phyloP scores from a whole-genome alignment of 2,329 filamentous ascomycete genomes.

The Dactylellina sp. region DNA sequence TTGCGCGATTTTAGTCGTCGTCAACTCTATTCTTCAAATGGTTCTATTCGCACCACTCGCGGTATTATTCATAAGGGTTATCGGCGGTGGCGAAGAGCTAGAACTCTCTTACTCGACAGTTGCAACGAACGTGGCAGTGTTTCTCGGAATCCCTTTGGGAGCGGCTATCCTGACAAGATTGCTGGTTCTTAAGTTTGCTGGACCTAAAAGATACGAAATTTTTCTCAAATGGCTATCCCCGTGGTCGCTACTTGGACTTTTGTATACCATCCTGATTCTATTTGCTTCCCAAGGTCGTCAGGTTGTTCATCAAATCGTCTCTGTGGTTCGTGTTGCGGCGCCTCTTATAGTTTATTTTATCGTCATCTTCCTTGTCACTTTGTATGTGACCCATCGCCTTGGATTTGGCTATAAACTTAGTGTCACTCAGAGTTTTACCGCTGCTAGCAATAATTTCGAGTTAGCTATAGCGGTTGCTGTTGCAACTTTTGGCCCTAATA shows the following conservation, averaged over 20 bases:
- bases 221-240: slow-evolving; percentile 78
- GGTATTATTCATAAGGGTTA: slow-evolving; percentile 75
- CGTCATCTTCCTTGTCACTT: slow-evolving; percentile 77
- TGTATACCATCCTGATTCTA: slow-evolving; percentile 87
- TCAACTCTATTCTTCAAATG: slow-evolving; percentile 81
- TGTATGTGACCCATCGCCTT: slow-evolving; percentile 72
- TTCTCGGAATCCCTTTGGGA: slow-evolving; percentile 84
- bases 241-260: slow-evolving; percentile 81
- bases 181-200: slow-evolving; percentile 67
- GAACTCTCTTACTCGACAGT: slow-evolving; percentile 73
- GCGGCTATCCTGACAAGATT: slow-evolving; percentile 81
- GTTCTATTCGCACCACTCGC: slow-evolving; percentile 77
- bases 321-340: slow-evolving; percentile 82
- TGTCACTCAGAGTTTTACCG: slow-evolving; percentile 85
- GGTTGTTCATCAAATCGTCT: slow-evolving; percentile 84
- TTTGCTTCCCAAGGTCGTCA: slow-evolving; percentile 83
- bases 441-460: slow-evolving; percentile 93
- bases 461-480: slow-evolving; percentile 89
- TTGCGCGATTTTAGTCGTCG: slow-evolving; percentile 81
- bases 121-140: slow-evolving; percentile 83
- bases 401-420: slow-evolving; percentile 78
- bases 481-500: slow-evolving; percentile 80
- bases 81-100: slow-evolving; percentile 60
- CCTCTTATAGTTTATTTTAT: slow-evolving; percentile 87
- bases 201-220: slow-evolving; percentile 74